Conservation (phyloP, 768 basidiomycete genomes). For the Leucosporidium yakuticum region DNA sequence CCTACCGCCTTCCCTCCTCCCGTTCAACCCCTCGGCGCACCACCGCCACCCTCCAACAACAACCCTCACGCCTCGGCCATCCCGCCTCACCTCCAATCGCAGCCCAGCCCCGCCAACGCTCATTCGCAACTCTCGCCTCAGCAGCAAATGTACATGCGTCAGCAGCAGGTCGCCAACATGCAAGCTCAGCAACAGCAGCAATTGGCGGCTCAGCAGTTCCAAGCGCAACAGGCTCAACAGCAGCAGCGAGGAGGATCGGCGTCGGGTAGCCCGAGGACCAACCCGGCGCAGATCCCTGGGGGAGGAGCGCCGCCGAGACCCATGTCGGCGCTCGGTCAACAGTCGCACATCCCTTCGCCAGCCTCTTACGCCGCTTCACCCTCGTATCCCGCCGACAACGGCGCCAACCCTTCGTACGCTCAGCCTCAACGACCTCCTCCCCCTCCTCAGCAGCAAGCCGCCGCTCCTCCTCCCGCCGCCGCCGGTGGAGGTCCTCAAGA, state of each 20-base stretch:
- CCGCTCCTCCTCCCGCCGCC: neutral
- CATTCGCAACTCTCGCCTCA: constrained; percentile 16
- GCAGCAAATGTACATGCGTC: constrained; percentile 26
- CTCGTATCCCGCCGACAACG: neutral
- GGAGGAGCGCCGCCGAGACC: neutral
- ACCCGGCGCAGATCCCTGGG: neutral
- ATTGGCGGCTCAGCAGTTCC: neutral
- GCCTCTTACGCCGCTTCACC: neutral
- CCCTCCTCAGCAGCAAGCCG: neutral
- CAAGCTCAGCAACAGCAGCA: constrained; percentile 17
- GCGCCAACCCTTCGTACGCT: neutral
- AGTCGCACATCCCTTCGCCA: neutral
- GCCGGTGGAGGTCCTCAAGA: neutral
- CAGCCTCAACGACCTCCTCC: neutral
- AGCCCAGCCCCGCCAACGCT: constrained; percentile 3
- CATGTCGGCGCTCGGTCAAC: constrained; percentile 3
- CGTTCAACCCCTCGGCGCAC: constrained; percentile 20
- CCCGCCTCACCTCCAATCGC: constrained; percentile 23
- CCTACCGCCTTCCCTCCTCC: constrained; percentile 20
- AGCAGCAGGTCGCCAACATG: constrained; percentile 19
- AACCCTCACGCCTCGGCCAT: constrained; percentile 21
- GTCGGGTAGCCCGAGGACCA: neutral
- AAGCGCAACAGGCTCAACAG: neutral
- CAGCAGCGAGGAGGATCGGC: neutral
- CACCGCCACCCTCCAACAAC: neutral